Conservation (phyloP, 768 basidiomycete genomes). For the Suillus sp. region DNA sequence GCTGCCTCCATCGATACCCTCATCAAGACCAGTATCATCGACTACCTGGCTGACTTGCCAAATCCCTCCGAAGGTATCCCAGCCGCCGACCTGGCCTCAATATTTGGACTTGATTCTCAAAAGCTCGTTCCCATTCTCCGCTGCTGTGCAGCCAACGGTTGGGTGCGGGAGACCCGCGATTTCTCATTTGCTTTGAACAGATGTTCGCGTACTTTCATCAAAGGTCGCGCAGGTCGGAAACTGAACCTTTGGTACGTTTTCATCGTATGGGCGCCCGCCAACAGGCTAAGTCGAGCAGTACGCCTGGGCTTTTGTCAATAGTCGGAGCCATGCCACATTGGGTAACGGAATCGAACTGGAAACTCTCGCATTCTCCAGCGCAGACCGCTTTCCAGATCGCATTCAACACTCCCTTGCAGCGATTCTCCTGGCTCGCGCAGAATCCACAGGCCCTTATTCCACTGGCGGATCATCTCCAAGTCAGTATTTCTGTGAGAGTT, state of each 20-base stretch:
- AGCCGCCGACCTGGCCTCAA: constrained; percentile 16
- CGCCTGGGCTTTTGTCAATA: constrained; percentile 16
- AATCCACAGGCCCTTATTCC: background rate
- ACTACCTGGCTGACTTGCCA: constrained; percentile 15
- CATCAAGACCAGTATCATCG: constrained; percentile 21
- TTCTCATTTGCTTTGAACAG: constrained; percentile 23
- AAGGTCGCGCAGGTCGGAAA: constrained; percentile 20
- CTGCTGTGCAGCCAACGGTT: constrained; percentile 20
- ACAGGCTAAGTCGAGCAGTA: constrained; percentile 10
- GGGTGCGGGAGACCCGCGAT: constrained; percentile 23
- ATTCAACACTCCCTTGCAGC: constrained; percentile 36
- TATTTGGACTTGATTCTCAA: constrained; percentile 17
- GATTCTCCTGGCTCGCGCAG: constrained; percentile 27
- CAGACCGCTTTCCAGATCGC: constrained; percentile 42
- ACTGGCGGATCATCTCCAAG: constrained; percentile 3
- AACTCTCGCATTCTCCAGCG: constrained; percentile 10
- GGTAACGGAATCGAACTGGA: constrained; percentile 23
- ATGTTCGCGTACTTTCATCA: constrained; percentile 17
- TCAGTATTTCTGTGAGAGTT: background rate
- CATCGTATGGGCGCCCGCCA: background rate
- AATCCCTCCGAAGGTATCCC: constrained; percentile 12
- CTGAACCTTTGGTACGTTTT: constrained; percentile 15
- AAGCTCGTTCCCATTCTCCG: constrained; percentile 22
- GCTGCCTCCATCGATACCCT: constrained; percentile 19
- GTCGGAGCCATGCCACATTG: constrained; percentile 12